Conservation (phyloP, 2,329 filamentous ascomycete species). For the Penicillium corylophilum region DNA sequence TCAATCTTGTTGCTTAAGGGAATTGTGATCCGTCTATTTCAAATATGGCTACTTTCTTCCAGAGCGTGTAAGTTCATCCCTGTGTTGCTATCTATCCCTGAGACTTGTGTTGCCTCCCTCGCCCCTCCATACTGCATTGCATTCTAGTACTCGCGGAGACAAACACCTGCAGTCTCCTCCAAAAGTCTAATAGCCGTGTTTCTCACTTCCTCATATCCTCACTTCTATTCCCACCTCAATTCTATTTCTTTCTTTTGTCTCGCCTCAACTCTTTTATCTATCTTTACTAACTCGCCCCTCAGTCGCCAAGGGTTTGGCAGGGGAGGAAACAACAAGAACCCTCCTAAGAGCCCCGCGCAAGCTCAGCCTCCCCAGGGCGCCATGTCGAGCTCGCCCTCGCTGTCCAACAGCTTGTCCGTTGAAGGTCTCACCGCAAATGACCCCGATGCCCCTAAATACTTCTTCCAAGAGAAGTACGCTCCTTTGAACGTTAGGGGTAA, state of each 20-base stretch:
- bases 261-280: constrained; percentile 2
- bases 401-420: constrained; percentile 36
- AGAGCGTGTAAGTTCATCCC: constrained; percentile 48
- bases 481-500: constrained; percentile 94
- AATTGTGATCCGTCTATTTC: background rate
- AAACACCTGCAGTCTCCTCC: constrained; percentile 17
- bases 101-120: constrained; percentile 9
- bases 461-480: constrained; percentile 57
- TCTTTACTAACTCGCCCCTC: constrained; percentile 21
- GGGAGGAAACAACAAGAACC: constrained; percentile 48
- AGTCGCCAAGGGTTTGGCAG: constrained; percentile 52
- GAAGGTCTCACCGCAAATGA: constrained; percentile 40
- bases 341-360: constrained; percentile 39
- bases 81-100: background rate
- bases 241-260: constrained; percentile 4
- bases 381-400: constrained; percentile 41
- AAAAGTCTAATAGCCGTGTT: constrained; percentile 12
- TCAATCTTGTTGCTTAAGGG: constrained; percentile 1
- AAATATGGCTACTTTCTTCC: constrained; percentile 50
- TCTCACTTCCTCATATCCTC: background rate
- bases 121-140: constrained; percentile 26
- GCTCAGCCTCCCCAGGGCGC: constrained; percentile 29
- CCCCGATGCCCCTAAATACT: constrained; percentile 49
- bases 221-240: background rate
- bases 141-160: constrained; percentile 18